Evolutionary conservation across 495 filamentous ascomycete genomes (phyloP).

Genomic region (Penicillium canescens): DNA sequence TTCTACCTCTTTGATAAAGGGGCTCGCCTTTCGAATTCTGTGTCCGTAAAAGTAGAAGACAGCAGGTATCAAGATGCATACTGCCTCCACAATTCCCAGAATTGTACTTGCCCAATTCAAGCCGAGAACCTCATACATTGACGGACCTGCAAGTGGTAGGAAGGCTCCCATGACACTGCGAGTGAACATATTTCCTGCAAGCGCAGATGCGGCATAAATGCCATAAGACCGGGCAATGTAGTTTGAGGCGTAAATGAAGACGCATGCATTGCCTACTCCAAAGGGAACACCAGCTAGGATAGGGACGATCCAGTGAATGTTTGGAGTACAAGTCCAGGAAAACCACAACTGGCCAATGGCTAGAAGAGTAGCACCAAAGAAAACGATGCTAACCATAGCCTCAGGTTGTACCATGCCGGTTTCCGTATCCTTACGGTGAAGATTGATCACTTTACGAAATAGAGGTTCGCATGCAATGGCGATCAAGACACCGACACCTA

Average conservation of each 20-base stretch:
- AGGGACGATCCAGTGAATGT: slow-evolving; percentile 72
- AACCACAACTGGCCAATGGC: slow-evolving; percentile 74
- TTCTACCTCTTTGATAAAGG: background rate
- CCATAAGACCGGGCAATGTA: slow-evolving; percentile 77
- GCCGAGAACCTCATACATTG: slow-evolving; percentile 66
- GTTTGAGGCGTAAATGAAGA: slow-evolving; percentile 76
- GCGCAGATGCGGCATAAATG: slow-evolving; percentile 69
- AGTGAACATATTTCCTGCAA: slow-evolving; percentile 71
- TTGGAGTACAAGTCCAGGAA: slow-evolving; percentile 71
- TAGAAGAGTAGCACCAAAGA: slow-evolving; percentile 61
- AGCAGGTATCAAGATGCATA: background rate
- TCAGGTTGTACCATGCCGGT: slow-evolving; percentile 68
- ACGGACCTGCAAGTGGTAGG: slow-evolving; percentile 70
- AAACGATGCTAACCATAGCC: slow-evolving; percentile 68
- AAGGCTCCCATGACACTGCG: slow-evolving; percentile 64
- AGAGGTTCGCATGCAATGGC: slow-evolving; percentile 65
- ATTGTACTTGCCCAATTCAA: slow-evolving; percentile 73
- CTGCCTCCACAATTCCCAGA: background rate
- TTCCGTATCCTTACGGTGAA: slow-evolving; percentile 49
- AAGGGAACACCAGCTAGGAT: slow-evolving; percentile 77
- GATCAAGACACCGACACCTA: slow-evolving; percentile 67
- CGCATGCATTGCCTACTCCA: slow-evolving; percentile 67
- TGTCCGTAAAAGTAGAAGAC: background rate
- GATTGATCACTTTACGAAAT: slow-evolving; percentile 45
- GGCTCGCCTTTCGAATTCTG: background rate